Percentiles rank a stretch among this genome's conserved stretches.
Evolutionary conservation across 495 filamentous ascomycete species (phyloP).

Genomic region (Trichodelitschia bisporula): DNA sequence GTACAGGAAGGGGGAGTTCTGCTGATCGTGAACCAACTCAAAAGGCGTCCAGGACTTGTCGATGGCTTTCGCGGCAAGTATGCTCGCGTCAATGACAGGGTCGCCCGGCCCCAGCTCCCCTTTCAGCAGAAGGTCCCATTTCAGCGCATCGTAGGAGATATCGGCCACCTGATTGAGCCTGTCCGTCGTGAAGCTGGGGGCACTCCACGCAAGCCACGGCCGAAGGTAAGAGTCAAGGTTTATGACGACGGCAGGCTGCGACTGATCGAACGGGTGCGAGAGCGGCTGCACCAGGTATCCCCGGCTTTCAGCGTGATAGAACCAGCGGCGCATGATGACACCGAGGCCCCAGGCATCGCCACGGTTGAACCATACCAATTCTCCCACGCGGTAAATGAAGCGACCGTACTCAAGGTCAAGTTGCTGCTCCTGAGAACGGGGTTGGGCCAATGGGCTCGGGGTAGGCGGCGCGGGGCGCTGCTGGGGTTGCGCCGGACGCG

Average conservation of each 20-base stretch:
- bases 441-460: slow-evolving; percentile 17
- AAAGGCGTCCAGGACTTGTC: slow-evolving; percentile 31
- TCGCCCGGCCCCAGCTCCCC: slow-evolving; percentile 21
- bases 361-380: slow-evolving; percentile 33
- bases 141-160: slow-evolving; percentile 22
- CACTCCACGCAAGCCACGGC: slow-evolving; percentile 40
- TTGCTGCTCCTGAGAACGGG: slow-evolving; percentile 19
- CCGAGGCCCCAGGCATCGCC: slow-evolving; percentile 31
- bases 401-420: slow-evolving; percentile 19
- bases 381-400: slow-evolving; percentile 30
- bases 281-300: slow-evolving; percentile 26
- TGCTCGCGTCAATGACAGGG: slow-evolving; percentile 32
- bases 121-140: slow-evolving; percentile 23
- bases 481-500: slow-evolving; percentile 3
- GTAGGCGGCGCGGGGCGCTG: slow-evolving; percentile 4
- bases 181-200: slow-evolving; percentile 17
- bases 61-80: slow-evolving; percentile 31
- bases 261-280: slow-evolving; percentile 21
- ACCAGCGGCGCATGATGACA: slow-evolving; percentile 19
- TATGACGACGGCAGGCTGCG: slow-evolving; percentile 16
- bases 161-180: slow-evolving; percentile 11
- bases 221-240: slow-evolving; percentile 18
- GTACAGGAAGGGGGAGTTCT: slow-evolving; percentile 15
- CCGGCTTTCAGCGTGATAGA: slow-evolving; percentile 13
- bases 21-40: slow-evolving; percentile 19